A percentile compares a stretch with the other conserved stretches of the same genome.
phyloP scores from a whole-genome alignment of 2,329 filamentous ascomycete species.

The Aspergillus pseudoglaucus region DNA sequence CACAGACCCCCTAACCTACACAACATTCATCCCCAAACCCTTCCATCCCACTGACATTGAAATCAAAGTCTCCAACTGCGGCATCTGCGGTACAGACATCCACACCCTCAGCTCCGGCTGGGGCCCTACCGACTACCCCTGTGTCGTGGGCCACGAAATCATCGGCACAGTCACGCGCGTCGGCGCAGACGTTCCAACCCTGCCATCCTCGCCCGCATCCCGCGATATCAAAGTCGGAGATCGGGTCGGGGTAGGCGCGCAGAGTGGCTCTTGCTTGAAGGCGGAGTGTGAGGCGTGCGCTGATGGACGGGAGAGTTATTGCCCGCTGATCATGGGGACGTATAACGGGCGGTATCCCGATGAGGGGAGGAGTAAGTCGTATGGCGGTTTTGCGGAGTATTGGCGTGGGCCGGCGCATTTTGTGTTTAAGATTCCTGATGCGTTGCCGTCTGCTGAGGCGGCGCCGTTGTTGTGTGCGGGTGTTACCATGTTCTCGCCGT shows the following conservation, averaged over 20 bases:
- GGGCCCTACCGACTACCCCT: constrained; percentile 36
- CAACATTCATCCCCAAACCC: constrained; percentile 34
- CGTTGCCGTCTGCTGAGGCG: constrained; percentile 44
- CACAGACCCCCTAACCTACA: constrained; percentile 25
- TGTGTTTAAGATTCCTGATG: constrained; percentile 50
- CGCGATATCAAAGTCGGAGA: constrained; percentile 52
- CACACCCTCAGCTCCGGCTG: constrained; percentile 52
- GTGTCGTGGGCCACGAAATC: constrained; percentile 60
- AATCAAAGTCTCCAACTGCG: constrained; percentile 60
- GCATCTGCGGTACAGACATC: constrained; percentile 59
- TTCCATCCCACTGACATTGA: constrained; percentile 59
- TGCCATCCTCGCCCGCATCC: constrained; percentile 18
- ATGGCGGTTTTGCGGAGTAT: constrained; percentile 53
- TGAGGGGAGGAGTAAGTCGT: constrained; percentile 28
- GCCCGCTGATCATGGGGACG: constrained; percentile 29
- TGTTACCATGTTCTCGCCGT: constrained; percentile 64
- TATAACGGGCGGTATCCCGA: constrained; percentile 32
- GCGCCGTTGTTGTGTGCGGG: constrained; percentile 73
- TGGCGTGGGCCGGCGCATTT: constrained; percentile 55
- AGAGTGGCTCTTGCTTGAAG: constrained; percentile 49
- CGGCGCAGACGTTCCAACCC: constrained; percentile 35
- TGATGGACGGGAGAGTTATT: constrained; percentile 35
- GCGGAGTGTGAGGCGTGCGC: constrained; percentile 38
- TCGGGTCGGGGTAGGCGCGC: constrained; percentile 58
- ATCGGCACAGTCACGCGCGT: constrained; percentile 53